A percentile compares a stretch with the other conserved stretches of the same genome.
Evolutionary conservation across 1,139 yeast genomes (phyloP).

Genomic region (Saccharomyces hybrid): DNA sequence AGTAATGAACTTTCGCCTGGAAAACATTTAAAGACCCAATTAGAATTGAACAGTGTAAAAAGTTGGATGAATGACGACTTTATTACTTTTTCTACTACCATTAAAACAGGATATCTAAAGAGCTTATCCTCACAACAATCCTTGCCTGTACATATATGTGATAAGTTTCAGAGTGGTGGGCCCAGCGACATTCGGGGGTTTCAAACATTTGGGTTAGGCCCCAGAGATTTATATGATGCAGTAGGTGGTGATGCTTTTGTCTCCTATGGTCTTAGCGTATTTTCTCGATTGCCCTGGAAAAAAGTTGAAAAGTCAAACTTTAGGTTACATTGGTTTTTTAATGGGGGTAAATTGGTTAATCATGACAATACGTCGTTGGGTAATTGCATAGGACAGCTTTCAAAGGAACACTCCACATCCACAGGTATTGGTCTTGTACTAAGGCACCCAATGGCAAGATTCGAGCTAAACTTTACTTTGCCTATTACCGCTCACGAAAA

Average conservation of each 20-base stretch:
- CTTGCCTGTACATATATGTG: constrained; percentile 32
- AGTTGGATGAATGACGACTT: constrained; percentile 24
- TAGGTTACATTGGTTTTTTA: constrained; percentile 60
- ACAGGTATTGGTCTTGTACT: constrained; percentile 72
- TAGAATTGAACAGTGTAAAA: constrained; percentile 43
- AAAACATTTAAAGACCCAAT: constrained; percentile 28
- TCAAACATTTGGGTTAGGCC: constrained; percentile 67
- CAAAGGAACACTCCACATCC: constrained; percentile 44
- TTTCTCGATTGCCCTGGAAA: constrained; percentile 57
- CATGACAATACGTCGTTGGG: constrained; percentile 28
- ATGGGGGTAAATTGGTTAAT: constrained; percentile 60
- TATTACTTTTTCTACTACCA: constrained; percentile 36
- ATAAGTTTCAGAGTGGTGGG: constrained; percentile 52
- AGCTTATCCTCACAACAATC: constrained; percentile 29
- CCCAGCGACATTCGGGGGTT: constrained; percentile 31
- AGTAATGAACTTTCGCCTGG: constrained; percentile 45
- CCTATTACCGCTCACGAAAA: constrained; percentile 60
- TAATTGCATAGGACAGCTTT: constrained; percentile 28
- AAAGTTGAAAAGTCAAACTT: constrained; percentile 47
- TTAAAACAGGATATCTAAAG: constrained; percentile 47
- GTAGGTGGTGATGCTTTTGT: constrained; percentile 77
- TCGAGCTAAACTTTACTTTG: constrained; percentile 78
- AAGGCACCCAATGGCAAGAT: constrained; percentile 82
- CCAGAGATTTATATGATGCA: constrained; percentile 47
- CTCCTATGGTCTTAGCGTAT: constrained; percentile 62